These are phyloP conservation scores for Stemphylium beticola DNA, from an alignment of 2,329 filamentous ascomycete genomes.

Conservation along the genomic window DNA sequence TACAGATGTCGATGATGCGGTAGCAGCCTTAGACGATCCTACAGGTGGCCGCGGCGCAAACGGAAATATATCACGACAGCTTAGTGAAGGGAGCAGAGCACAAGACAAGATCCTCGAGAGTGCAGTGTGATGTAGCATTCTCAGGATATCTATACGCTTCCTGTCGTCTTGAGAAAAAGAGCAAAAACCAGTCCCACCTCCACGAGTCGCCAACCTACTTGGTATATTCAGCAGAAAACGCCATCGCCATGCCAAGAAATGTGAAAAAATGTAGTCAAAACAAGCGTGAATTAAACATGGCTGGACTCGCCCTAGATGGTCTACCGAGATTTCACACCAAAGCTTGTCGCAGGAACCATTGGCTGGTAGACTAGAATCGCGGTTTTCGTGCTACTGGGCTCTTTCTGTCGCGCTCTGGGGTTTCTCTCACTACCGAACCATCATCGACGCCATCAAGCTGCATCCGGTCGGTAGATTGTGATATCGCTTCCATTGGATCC, in stretches of 20 bases:
- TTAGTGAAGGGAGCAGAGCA: constrained; percentile 30
- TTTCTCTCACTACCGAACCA: constrained; percentile 9
- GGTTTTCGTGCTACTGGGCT: constrained; percentile 59
- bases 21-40: constrained; percentile 48
- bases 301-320: no score
- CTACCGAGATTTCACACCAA: no score
- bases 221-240: constrained; percentile 2
- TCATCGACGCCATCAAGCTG: constrained; percentile 3
- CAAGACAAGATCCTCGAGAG: constrained; percentile 34
- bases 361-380: background rate
- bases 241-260: constrained; percentile 8
- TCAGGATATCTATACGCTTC: background rate
- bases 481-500: constrained; percentile 13
- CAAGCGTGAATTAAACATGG: background rate
- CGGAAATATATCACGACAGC: constrained; percentile 49
- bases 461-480: constrained; percentile 12
- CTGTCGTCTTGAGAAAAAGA: background rate
- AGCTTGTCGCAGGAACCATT: background rate
- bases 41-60: constrained; percentile 54
- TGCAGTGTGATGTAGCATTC: constrained; percentile 34
- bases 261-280: background rate
- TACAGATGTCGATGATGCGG: constrained; percentile 55
- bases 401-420: constrained; percentile 7
- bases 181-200: background rate
- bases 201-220: background rate